phyloP scores from a whole-genome alignment of 768 basidiomycete genomes.

The Dendrothele bispora region DNA sequence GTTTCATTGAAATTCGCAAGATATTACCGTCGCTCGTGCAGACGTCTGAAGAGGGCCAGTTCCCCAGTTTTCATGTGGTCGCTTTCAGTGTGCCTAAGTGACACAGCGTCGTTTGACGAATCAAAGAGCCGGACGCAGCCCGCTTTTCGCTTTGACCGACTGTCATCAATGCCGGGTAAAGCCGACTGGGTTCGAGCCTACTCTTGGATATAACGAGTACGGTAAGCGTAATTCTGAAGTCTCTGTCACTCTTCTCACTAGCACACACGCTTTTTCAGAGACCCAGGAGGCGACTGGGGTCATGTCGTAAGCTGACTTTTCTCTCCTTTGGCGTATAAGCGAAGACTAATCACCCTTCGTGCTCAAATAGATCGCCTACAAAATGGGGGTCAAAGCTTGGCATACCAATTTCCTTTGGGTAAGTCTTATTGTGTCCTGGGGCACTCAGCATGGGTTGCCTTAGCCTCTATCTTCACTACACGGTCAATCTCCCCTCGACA shows the following conservation, averaged over 20 bases:
- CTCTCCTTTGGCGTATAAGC: conserved; percentile 11
- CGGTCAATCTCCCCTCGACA: neutral
- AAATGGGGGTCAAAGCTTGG: conserved; percentile 31
- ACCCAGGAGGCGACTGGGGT: conserved; percentile 41
- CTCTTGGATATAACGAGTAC: conserved; percentile 33
- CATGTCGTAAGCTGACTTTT: conserved; percentile 1
- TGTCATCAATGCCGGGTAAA: conserved; percentile 6
- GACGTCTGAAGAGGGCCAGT: conserved; percentile 23
- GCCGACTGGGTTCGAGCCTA: conserved; percentile 31
- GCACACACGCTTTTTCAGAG: conserved; percentile 26
- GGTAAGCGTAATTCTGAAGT: conserved; percentile 13
- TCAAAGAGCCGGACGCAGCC: conserved; percentile 17
- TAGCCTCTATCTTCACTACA: neutral
- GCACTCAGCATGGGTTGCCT: too few relatives aligned
- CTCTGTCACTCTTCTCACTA: too few relatives aligned
- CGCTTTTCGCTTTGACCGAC: too few relatives aligned
- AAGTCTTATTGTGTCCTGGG: too few relatives aligned
- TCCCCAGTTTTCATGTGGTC: conserved; percentile 48
- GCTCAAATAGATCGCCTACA: conserved; percentile 24
- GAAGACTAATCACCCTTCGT: neutral
- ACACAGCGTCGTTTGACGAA: too few relatives aligned
- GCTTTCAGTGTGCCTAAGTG: conserved; percentile 30
- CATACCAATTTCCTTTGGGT: conserved; percentile 32
- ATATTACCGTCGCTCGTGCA: conserved; percentile 38
- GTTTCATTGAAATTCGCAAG: conserved; percentile 40